phyloP scores from a whole-genome alignment of 1,284 basidiomycete genomes.

The Trametes sp. region DNA sequence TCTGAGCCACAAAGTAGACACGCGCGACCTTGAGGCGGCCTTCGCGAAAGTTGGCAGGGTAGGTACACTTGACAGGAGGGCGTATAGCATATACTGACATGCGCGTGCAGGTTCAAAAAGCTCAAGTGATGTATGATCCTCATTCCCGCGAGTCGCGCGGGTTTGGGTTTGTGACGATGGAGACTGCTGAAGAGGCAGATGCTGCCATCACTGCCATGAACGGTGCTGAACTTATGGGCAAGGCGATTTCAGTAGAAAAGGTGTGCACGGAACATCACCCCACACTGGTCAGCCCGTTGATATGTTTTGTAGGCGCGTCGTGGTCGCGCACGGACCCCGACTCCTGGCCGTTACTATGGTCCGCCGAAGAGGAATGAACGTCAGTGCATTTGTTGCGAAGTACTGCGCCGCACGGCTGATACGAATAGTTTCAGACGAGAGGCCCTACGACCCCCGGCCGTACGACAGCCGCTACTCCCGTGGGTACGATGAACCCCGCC shows the following conservation, averaged over 20 bases:
- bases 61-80: slow-evolving; percentile 41
- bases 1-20: slow-evolving; percentile 82
- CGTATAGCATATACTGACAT: background rate
- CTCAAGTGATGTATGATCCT: slow-evolving; percentile 96
- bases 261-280: slow-evolving; percentile 48
- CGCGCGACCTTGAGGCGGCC: slow-evolving; percentile 85
- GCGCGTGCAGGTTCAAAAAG: slow-evolving; percentile 75
- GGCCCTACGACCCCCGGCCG: slow-evolving; percentile 82
- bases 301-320: slow-evolving; percentile 90
- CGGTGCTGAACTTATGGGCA: slow-evolving; percentile 86
- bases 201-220: slow-evolving; percentile 88
- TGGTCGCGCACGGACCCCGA: slow-evolving; percentile 93
- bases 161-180: slow-evolving; percentile 98
- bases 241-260: slow-evolving; percentile 87
- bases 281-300: background rate
- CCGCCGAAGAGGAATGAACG: slow-evolving; percentile 83
- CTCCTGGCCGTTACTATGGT: slow-evolving; percentile 93
- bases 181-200: slow-evolving; percentile 86
- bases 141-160: slow-evolving; percentile 96
- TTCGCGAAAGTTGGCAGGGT: slow-evolving; percentile 93
- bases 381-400: slow-evolving; percentile 38
- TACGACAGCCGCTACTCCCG: slow-evolving; percentile 82
- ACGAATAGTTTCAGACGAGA: slow-evolving; percentile 55
- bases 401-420: background rate
- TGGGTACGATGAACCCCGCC: slow-evolving; percentile 36